These are phyloP conservation scores for Sarocladiaceae sp. DNA, from an alignment of 2,329 filamentous ascomycete species.

Conservation along the genomic window DNA sequence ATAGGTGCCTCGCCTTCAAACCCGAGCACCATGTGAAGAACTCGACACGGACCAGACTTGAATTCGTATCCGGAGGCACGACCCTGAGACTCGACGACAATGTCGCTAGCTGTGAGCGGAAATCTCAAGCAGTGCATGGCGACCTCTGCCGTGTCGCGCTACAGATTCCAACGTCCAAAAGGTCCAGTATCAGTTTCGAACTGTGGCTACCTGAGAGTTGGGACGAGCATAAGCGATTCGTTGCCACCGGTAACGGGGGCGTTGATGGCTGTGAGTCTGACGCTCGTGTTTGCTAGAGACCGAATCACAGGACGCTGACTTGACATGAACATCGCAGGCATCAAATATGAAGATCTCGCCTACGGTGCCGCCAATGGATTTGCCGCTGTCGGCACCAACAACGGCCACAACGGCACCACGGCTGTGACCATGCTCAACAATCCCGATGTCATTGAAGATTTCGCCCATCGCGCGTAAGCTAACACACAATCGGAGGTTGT, in stretches of 20 bases:
- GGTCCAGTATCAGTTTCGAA: slow-evolving; percentile 34
- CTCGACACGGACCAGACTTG: neutral
- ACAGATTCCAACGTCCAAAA: slow-evolving; percentile 30
- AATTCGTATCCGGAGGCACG: slow-evolving; percentile 31
- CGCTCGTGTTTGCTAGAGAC: neutral
- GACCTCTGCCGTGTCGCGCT: slow-evolving; percentile 26
- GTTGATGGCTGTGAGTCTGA: slow-evolving; percentile 35
- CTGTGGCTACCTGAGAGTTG: slow-evolving; percentile 43
- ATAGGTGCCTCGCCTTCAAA: neutral
- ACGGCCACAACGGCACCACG: slow-evolving; percentile 41
- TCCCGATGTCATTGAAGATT: slow-evolving; percentile 32
- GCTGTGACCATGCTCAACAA: slow-evolving; percentile 26
- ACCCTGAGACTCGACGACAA: slow-evolving; percentile 32
- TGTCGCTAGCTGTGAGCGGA: slow-evolving; percentile 30
- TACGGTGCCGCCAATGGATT: slow-evolving; percentile 40
- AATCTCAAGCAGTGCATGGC: slow-evolving; percentile 16
- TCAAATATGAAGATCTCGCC: slow-evolving; percentile 42
- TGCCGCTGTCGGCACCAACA: slow-evolving; percentile 42
- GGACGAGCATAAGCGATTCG: slow-evolving; percentile 32
- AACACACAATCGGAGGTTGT: neutral
- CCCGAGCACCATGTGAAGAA: neutral
- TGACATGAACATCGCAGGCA: slow-evolving; percentile 14
- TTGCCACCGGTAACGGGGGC: slow-evolving; percentile 45
- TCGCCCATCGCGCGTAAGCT: slow-evolving; percentile 22
- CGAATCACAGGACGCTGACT: neutral